Base-by-base conservation (phyloP, 768 basidiomycete genomes). In the Podaxis mareebaensis region DNA sequence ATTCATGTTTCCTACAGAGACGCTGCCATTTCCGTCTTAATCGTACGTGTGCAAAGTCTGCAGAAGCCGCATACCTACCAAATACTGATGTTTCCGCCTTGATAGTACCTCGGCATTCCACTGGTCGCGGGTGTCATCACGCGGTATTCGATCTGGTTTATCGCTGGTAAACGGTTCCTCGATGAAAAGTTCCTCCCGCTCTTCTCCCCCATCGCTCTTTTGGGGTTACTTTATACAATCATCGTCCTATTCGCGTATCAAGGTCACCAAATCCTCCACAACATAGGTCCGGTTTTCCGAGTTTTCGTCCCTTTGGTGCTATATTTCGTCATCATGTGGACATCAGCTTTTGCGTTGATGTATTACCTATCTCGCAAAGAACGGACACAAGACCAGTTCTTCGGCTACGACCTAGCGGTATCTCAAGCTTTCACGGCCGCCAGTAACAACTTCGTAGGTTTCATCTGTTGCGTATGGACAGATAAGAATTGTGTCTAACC, bases 201-300 rank as follows among this genome's bases (percentile, higher is more conserved):
- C 44, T 91, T 95, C 73, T 83, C 83, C 0, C 91, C 89, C 0
- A 67, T 93, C 3, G 84, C 91, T 0, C 81, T 92, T 8, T 59
- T 93, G 24, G 93, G 92, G 3, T 78, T 96, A 10, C 81, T 95
- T 2, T 94, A 93, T 77, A 94, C 92, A 13, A 86, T 92, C 68
- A 73, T 91, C 60, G 84, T 92, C 52, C 80, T 92, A 70, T 92
- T 93, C 69, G 90, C 88, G 3, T 85, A 85, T 68, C 85, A 87
- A 74, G 82, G 81, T 2, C 84, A 88, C 56, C 85, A 85, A 61
- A 92, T 94, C 66, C 73, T 93, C 11, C 79, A 87, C 64, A 87
- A 93, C 69, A 77, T 95, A 39, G 87, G 91, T 0, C 83, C 83
- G 4, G 91, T 92, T 2, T 93, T 94, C 74, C 84, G 92, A 17